Evolutionary conservation across 2,329 filamentous ascomycete genomes (phyloP).

Genomic region (Pseudogymnoascus sp.): DNA sequence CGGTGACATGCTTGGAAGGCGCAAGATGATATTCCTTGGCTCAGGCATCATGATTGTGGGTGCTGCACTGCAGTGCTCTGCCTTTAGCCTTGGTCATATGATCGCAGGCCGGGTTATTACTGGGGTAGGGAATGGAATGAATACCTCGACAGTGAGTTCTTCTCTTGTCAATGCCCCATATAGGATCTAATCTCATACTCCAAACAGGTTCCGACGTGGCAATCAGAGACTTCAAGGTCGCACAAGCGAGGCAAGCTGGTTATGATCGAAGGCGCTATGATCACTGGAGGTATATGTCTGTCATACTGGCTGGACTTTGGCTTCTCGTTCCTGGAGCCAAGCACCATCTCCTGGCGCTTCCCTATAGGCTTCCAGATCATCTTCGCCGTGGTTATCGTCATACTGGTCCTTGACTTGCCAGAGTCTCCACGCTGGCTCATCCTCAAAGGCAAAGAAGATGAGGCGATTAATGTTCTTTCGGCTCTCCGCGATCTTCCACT

Average conservation of each 20-base stretch:
- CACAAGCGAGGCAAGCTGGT: slow-evolving; percentile 52
- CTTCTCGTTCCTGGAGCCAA: slow-evolving; percentile 41
- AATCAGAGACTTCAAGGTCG: slow-evolving; percentile 48
- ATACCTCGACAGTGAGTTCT: slow-evolving; percentile 34
- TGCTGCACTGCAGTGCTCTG: slow-evolving; percentile 35
- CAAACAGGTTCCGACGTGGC: slow-evolving; percentile 45
- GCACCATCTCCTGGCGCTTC: slow-evolving; percentile 49
- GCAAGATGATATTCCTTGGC: slow-evolving; percentile 46
- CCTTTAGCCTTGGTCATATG: slow-evolving; percentile 42
- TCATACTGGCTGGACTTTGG: slow-evolving; percentile 54
- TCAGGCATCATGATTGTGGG: slow-evolving; percentile 51
- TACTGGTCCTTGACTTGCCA: slow-evolving; percentile 43
- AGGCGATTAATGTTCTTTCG: slow-evolving; percentile 36
- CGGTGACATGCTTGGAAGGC: slow-evolving; percentile 50
- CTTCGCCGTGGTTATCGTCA: slow-evolving; percentile 50
- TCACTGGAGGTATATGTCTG: slow-evolving; percentile 48
- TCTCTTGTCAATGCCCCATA: not conserved
- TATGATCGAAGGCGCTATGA: slow-evolving; percentile 51
- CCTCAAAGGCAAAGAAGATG: slow-evolving; percentile 35
- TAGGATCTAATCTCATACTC: not conserved
- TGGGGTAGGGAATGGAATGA: slow-evolving; percentile 43
- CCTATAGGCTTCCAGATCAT: slow-evolving; percentile 50
- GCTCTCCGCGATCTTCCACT: slow-evolving; percentile 32
- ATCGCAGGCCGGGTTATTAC: slow-evolving; percentile 43
- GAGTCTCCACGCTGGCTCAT: slow-evolving; percentile 43